Evolutionary conservation across 148 eudicot genomes (phyloP).

Genomic region (Rhododendron henanense): DNA sequence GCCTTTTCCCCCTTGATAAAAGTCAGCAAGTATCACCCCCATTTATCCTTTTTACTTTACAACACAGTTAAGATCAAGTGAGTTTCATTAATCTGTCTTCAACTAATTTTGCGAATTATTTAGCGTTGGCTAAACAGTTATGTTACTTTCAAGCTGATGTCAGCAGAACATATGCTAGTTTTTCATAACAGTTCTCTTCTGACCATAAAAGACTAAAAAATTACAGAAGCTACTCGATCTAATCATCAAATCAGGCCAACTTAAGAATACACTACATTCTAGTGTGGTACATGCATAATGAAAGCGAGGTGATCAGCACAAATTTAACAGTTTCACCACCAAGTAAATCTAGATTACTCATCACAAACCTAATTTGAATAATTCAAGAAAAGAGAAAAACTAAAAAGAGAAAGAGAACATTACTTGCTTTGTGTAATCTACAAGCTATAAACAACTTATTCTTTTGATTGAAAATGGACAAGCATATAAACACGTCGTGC

Average conservation of each 20-base stretch:
- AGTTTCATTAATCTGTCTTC: not conserved
- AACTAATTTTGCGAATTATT: not conserved
- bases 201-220: not conserved
- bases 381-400: not conserved
- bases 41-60: not conserved
- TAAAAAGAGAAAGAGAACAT: not conserved
- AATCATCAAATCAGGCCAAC: not conserved
- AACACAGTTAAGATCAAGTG: not conserved
- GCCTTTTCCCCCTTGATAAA: not conserved
- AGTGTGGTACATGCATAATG: not conserved
- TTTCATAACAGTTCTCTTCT: not conserved
- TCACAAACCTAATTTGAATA: not conserved
- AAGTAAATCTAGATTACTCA: not conserved
- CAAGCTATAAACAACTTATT: not conserved
- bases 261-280: not conserved
- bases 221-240: not conserved
- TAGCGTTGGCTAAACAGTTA: not conserved
- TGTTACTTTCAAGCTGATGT: not conserved
- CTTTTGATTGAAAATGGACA: not conserved
- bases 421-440: not conserved
- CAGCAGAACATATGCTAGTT: not conserved
- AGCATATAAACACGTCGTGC: not conserved
- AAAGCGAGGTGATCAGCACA: not conserved
- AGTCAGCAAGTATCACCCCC: not conserved
- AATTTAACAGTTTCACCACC: not conserved